A percentile compares a stretch with the other conserved stretches of the same genome.
Evolutionary conservation across 129 eudicot genomes (phyloP).

Genomic region (Erigeron canadensis): DNA sequence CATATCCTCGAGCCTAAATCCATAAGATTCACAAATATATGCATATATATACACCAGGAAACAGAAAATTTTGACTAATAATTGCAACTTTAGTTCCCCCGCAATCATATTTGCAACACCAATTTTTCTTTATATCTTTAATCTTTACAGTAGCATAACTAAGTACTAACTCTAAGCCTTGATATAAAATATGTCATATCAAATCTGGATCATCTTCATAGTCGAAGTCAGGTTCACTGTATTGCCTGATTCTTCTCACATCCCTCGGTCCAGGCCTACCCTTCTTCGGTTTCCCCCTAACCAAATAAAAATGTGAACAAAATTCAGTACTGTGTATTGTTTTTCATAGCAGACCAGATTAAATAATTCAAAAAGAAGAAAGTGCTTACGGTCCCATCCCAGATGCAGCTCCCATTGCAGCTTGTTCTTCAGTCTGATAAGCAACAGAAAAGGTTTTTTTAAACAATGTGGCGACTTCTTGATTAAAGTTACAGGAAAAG

Average conservation of each 20-base stretch:
- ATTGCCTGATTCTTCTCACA: slow-evolving; percentile 72
- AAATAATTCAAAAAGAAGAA: neutral
- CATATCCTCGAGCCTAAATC: slow-evolving; percentile 10
- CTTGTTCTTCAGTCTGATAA: slow-evolving; percentile 68
- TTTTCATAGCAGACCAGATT: neutral
- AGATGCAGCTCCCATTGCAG: slow-evolving; percentile 63
- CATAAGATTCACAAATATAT: slow-evolving; percentile 15
- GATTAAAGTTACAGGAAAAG: neutral
- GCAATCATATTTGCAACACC: slow-evolving; percentile 18
- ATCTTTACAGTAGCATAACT: slow-evolving; percentile 10
- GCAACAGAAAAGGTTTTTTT: neutral
- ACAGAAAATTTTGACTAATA: slow-evolving; percentile 17
- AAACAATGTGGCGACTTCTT: neutral
- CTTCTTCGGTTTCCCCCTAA: slow-evolving; percentile 88
- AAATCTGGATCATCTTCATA: slow-evolving; percentile 90
- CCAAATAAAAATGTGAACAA: slow-evolving; percentile 5
- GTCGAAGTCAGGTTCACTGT: slow-evolving; percentile 85
- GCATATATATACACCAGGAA: slow-evolving; percentile 22
- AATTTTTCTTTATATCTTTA: slow-evolving; percentile 18
- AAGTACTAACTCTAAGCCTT: slow-evolving; percentile 5
- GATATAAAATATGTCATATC: slow-evolving; percentile 13
- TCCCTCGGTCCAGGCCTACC: slow-evolving; percentile 86
- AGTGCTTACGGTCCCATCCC: slow-evolving; percentile 74
- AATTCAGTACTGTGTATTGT: neutral
- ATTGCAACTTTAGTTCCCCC: slow-evolving; percentile 5